phyloP scores from a whole-genome alignment of 192 early-diverging fungal genomes.

The Coemansia javaensis region DNA sequence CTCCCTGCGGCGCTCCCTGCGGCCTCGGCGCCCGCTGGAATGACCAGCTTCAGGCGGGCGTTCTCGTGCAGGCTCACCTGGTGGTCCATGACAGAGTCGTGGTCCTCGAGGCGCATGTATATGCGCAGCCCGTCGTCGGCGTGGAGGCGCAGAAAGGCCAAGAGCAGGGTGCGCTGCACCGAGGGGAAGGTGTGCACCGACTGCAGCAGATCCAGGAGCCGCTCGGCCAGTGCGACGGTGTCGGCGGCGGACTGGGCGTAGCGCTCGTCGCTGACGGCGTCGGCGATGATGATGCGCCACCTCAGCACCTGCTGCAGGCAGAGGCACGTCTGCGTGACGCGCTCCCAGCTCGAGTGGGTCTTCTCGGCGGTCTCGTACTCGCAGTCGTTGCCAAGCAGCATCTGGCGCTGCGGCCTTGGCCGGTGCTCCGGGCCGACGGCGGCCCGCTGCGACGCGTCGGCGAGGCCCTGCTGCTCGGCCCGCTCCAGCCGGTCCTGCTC shows the following conservation, averaged over 20 bases:
- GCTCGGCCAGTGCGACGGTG: conserved; percentile 31
- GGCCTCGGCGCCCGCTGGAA: not conserved
- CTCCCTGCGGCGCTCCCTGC: not conserved
- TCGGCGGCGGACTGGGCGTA: conserved; percentile 17
- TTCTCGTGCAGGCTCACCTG: conserved; percentile 46
- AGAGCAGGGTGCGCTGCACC: conserved; percentile 34
- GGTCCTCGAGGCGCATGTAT: conserved; percentile 25
- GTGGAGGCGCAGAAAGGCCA: conserved; percentile 34
- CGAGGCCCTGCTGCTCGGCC: not conserved
- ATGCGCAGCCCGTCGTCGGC: conserved; percentile 36
- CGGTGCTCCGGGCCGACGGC: not conserved
- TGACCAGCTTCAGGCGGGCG: conserved; percentile 24
- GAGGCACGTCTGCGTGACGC: conserved; percentile 13
- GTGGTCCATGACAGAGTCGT: conserved; percentile 46
- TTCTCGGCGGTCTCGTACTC: conserved; percentile 4
- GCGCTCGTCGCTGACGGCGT: conserved; percentile 7
- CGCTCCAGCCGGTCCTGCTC: not conserved
- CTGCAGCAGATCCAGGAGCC: conserved; percentile 32
- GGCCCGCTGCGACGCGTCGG: not conserved
- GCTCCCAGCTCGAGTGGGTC: conserved; percentile 20
- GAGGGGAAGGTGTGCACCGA: conserved; percentile 31
- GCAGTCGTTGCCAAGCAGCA: conserved; percentile 6
- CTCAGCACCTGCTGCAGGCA: conserved; percentile 25
- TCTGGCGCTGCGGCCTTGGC: not conserved
- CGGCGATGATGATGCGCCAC: conserved; percentile 36